Evolutionary conservation across 345 rosid species (phyloP).

Genomic region (Ceriops tagal): DNA sequence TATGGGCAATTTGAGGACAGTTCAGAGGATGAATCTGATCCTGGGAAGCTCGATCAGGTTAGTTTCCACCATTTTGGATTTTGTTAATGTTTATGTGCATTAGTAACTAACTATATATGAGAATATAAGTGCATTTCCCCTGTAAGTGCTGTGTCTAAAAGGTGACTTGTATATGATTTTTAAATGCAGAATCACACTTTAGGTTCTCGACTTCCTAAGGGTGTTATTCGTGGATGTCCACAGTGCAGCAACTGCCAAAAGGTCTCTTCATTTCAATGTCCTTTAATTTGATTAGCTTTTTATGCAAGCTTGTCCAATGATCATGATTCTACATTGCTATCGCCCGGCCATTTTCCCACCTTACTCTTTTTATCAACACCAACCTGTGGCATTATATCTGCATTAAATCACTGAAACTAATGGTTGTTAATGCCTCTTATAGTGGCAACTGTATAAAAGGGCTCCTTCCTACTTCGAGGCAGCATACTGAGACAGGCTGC

Average conservation of each 20-base stretch:
- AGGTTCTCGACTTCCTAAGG: constrained; percentile 64
- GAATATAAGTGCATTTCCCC: neutral
- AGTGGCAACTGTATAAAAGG: constrained; percentile 1
- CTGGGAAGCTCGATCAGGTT: constrained; percentile 26
- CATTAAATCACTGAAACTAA: neutral
- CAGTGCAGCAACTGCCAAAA: constrained; percentile 81
- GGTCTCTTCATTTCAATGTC: constrained; percentile 42
- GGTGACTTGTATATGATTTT: no score
- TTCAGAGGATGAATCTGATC: constrained; percentile 49
- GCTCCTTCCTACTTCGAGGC: neutral
- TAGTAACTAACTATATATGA: no score
- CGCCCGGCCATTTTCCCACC: neutral
- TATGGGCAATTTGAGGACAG: constrained; percentile 39
- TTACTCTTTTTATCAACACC: constrained; percentile 5
- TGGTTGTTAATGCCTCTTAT: constrained; percentile 6
- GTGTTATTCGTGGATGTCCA: constrained; percentile 74
- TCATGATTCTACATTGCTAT: neutral
- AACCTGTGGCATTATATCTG: neutral
- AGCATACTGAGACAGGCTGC: neutral
- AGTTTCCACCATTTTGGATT: no score
- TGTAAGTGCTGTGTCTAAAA: neutral
- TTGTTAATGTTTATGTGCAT: no score
- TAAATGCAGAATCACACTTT: constrained; percentile 42
- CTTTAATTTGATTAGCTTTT: constrained; percentile 1
- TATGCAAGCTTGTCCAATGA: constrained; percentile 4